Base-by-base conservation (phyloP, 768 basidiomycete genomes). In the Mycena vulgaris region DNA sequence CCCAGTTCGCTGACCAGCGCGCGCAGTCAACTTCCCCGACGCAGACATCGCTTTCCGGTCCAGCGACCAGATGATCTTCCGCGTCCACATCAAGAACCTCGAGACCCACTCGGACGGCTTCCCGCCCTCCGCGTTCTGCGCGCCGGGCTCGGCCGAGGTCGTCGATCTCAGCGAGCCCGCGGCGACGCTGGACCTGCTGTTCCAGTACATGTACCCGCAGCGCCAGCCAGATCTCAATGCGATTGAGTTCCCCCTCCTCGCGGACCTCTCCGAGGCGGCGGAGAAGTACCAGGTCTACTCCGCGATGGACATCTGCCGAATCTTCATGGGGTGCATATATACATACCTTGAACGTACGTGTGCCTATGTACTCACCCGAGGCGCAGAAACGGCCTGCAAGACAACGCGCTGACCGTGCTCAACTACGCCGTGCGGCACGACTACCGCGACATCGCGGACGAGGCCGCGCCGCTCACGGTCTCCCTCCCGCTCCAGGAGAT, bases 231-330 rank as follows among this genome's bases (percentile, higher is more conserved):
- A 70, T 21, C 62, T 77, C 28, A 63, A 21, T n/a, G 60, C 48
- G 14, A 42, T 73, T 14, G 59, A 63, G 27, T 72, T 75, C 55
- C 47, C 63, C 21, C 64, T 70, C 8, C 56, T 76, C 7, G 72
- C 72, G 5, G 55, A 62, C 6, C 72, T 77, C 30, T 65, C 76
- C 3, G 75, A 77, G 48, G 74, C 76, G 1, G 76, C 57, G 17
- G 76, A 76, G 57, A 77, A 76, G 65, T 77, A 74, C 52, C 59
- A 76, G 47, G 69, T 77, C 17, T 76, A 42, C 61, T 59, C 70
- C 39, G 73, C 75, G 8, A 68, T 76, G 64, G 71, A 71, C 19
- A 70, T 73, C 13, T 75, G 72, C 47, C 31, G 66, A 14, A 69
- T 72, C n/a, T 69, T 69, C 49, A 75, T 78, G 75, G 59, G 56